These are phyloP conservation scores for Voacanga thouarsii DNA, from an alignment of 257 asterid genomes.

Conservation along the genomic window DNA sequence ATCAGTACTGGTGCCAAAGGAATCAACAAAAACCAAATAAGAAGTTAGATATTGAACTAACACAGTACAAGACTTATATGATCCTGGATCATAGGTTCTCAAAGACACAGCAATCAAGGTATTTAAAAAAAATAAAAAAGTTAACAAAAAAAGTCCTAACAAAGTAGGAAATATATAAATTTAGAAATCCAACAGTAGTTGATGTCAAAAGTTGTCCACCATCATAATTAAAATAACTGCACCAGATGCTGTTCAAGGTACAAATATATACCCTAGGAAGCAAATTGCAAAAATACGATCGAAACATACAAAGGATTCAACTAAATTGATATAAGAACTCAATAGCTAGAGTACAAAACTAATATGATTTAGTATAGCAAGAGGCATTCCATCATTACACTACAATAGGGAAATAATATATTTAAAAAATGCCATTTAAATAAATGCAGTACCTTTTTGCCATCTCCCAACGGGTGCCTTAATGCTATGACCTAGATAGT, in stretches of 20 bases:
- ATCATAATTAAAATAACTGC: not conserved
- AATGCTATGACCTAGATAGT: slow-evolving; percentile 89
- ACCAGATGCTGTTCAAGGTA: not conserved
- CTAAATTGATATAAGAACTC: not conserved
- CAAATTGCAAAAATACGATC: not conserved
- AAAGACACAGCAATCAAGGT: not conserved
- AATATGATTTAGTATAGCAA: not conserved
- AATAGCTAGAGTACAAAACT: not conserved
- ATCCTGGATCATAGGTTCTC: not conserved
- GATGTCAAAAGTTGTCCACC: not conserved
- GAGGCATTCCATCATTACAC: not conserved
- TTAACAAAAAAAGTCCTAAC: no score
- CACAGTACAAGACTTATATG: not conserved
- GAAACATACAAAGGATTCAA: not conserved
- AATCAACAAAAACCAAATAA: not conserved
- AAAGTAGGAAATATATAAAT: no score
- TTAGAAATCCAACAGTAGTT: no score
- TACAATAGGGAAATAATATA: not conserved
- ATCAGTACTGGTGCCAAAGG: not conserved
- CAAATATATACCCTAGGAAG: not conserved
- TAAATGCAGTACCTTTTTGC: slow-evolving; percentile 75
- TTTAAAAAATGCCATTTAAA: not conserved
- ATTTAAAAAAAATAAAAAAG: no score
- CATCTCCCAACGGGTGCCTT: slow-evolving; percentile 99
- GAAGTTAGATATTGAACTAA: not conserved